Evolutionary conservation across 257 asterid species (phyloP).

Genomic region (Solanum chaucha): DNA sequence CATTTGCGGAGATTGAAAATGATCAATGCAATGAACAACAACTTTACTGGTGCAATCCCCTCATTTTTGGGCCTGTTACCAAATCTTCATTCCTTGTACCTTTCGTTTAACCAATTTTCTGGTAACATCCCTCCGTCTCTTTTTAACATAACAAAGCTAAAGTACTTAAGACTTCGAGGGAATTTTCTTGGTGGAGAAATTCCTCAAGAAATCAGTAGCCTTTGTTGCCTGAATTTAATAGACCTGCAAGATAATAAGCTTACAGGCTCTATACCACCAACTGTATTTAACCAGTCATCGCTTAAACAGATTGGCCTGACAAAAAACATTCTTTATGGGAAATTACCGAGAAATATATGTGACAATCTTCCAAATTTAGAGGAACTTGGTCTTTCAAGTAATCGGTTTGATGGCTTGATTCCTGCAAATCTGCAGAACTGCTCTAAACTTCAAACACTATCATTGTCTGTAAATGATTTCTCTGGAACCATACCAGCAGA

Average conservation of each 20-base stretch:
- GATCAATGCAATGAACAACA: too few relatives aligned
- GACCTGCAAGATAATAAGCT: background rate
- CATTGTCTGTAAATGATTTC: background rate
- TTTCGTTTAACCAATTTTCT: too few relatives aligned
- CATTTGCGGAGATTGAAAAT: too few relatives aligned
- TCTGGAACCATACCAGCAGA: background rate
- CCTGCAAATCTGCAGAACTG: conserved; percentile 14
- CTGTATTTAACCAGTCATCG: conserved; percentile 5
- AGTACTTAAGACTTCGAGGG: too few relatives aligned
- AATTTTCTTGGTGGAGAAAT: background rate
- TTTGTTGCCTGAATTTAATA: background rate
- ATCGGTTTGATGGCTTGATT: conserved; percentile 5
- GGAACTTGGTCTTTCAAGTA: background rate
- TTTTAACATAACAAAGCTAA: too few relatives aligned
- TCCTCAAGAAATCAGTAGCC: conserved; percentile 15
- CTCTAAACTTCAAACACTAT: background rate
- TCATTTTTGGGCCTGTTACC: too few relatives aligned
- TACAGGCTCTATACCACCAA: conserved; percentile 8
- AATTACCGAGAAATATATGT: conserved; percentile 11
- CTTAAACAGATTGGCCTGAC: background rate
- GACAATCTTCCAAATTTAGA: conserved; percentile 3
- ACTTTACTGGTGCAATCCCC: too few relatives aligned
- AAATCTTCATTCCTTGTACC: too few relatives aligned
- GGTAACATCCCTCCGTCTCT: too few relatives aligned
- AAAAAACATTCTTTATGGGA: conserved; percentile 3